phyloP scores from a whole-genome alignment of 345 rosid genomes.

The Citrus trifoliata region DNA sequence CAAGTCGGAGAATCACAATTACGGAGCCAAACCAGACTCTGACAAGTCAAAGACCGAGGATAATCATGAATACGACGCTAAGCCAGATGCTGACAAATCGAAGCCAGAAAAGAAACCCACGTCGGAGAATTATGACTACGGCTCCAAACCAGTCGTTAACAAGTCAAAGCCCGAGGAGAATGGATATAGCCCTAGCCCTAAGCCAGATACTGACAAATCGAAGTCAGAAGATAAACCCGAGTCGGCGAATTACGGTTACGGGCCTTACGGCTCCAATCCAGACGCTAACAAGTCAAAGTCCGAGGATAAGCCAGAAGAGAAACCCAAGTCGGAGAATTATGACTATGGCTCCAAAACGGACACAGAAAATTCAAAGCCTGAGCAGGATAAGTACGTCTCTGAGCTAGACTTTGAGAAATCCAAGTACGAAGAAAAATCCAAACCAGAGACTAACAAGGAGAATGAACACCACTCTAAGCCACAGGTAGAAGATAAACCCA shows the following conservation, averaged over 20 bases:
- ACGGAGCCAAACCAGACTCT: not conserved
- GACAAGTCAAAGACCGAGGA: not conserved
- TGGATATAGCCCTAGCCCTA: not conserved
- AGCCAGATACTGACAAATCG: not conserved
- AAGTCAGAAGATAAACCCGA: not conserved
- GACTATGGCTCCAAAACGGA: not conserved
- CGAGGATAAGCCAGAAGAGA: not conserved
- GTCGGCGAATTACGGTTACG: not conserved
- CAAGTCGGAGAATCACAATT: not conserved
- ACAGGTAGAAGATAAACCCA: not conserved
- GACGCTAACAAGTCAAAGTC: not conserved
- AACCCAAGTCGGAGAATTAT: not conserved
- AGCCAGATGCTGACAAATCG: slow-evolving; percentile 1
- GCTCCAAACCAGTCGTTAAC: not conserved
- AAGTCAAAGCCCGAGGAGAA: not conserved
- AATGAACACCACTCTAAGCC: not conserved
- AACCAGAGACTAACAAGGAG: not conserved
- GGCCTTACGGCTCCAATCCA: not conserved
- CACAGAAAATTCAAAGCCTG: not conserved
- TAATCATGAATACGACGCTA: not conserved
- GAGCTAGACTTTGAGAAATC: not conserved
- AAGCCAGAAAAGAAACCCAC: not conserved
- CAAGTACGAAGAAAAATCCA: not conserved
- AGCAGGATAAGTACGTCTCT: not conserved
- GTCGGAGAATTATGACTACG: not conserved